Percentiles rank a stretch among this genome's conserved stretches.
phyloP scores from a whole-genome alignment of 345 rosid genomes.

The Acer yangbiense region DNA sequence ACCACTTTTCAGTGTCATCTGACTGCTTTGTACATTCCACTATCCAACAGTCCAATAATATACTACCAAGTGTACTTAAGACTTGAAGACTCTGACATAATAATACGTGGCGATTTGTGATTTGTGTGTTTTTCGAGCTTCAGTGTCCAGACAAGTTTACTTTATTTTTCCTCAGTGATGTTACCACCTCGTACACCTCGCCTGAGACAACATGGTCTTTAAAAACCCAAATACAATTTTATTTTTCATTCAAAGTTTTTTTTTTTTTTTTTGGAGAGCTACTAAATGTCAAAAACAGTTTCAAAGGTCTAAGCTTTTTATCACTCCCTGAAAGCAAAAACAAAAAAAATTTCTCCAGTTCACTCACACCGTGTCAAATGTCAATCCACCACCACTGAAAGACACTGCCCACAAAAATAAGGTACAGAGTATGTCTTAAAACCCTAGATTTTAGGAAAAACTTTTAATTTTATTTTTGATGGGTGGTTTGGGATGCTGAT shows the following conservation, averaged over 20 bases:
- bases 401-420: neutral
- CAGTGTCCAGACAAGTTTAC: neutral
- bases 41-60: neutral
- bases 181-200: constrained; percentile 7
- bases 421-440: constrained; percentile 1
- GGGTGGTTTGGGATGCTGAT: neutral
- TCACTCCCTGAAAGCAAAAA: too few relatives aligned
- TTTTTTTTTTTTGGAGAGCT: too few relatives aligned
- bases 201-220: neutral
- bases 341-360: neutral
- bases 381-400: neutral
- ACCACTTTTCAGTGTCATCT: too few relatives aligned
- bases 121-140: neutral
- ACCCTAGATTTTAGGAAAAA: neutral
- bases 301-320: neutral
- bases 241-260: too few relatives aligned
- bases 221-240: neutral
- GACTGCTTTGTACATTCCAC: neutral
- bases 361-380: neutral
- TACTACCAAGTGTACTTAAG: neutral
- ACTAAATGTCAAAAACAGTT: neutral
- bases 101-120: neutral
- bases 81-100: too few relatives aligned
- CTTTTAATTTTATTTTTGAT: too few relatives aligned
- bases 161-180: neutral